Conservation (phyloP, 208 protist genomes). For the Trypanosoma scelopori region DNA sequence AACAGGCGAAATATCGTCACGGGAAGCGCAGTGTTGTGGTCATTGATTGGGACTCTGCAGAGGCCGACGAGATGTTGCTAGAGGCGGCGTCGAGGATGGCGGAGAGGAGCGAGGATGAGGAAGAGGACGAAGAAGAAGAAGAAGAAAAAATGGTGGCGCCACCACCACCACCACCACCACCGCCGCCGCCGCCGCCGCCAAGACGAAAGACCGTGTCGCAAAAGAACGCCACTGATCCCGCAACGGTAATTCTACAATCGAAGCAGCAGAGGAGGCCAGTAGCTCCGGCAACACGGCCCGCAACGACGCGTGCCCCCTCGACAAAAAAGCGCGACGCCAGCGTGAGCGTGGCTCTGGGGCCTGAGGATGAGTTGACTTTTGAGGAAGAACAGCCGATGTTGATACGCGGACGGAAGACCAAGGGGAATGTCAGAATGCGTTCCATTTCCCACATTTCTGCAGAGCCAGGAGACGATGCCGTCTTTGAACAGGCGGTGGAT, state of each 20-base stretch:
- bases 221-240: constrained; percentile 24
- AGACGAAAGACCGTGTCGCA: constrained; percentile 17
- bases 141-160: background rate
- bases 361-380: constrained; percentile 53
- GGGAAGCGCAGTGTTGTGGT: constrained; percentile 84
- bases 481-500: constrained; percentile 39
- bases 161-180: too few species aligned
- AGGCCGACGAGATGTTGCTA: constrained; percentile 17
- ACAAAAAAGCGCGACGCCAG: constrained; percentile 19
- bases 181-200: background rate
- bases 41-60: constrained; percentile 74
- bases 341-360: constrained; percentile 40
- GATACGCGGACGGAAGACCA: constrained; percentile 34
- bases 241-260: constrained; percentile 11
- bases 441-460: constrained; percentile 53
- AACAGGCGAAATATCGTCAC: constrained; percentile 46
- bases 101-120: background rate
- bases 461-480: constrained; percentile 36
- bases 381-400: constrained; percentile 69
- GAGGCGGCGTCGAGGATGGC: background rate
- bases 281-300: constrained; percentile 15
- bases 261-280: background rate
- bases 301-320: constrained; percentile 17
- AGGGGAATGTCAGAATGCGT: constrained; percentile 41
- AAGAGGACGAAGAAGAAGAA: background rate